A percentile compares a stretch with the other conserved stretches of the same genome.
Evolutionary conservation across 805 yeast species (phyloP).

Genomic region (Candida taoyuanica): DNA sequence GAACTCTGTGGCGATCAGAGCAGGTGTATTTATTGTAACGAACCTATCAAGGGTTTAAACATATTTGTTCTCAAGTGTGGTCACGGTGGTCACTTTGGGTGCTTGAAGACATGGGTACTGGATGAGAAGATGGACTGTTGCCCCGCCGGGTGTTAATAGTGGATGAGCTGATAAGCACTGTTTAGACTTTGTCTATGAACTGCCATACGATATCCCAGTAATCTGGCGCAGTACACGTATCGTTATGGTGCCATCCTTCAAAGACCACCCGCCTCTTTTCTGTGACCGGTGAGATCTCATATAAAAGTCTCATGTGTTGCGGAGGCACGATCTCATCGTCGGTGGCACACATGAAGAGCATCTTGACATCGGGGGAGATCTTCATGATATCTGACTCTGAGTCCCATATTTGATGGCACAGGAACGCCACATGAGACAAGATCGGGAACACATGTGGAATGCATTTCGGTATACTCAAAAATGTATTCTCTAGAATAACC

Average conservation of each 20-base stretch:
- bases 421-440: slow-evolving; percentile 45
- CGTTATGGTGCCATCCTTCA: slow-evolving; percentile 71
- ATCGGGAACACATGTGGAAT: slow-evolving; percentile 72
- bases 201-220: slow-evolving; percentile 71
- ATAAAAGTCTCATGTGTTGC: slow-evolving; percentile 62
- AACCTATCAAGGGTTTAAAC: slow-evolving; percentile 68
- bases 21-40: slow-evolving; percentile 67
- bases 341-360: slow-evolving; percentile 66
- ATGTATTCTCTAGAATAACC: slow-evolving; percentile 81
- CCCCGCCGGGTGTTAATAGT: slow-evolving; percentile 58
- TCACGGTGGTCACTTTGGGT: slow-evolving; percentile 79
- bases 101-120: slow-evolving; percentile 74
- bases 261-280: slow-evolving; percentile 52
- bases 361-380: slow-evolving; percentile 53
- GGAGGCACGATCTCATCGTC: slow-evolving; percentile 94
- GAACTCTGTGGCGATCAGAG: slow-evolving; percentile 52
- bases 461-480: slow-evolving; percentile 66
- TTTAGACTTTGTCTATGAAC: slow-evolving; percentile 38
- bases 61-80: slow-evolving; percentile 69
- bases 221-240: slow-evolving; percentile 66
- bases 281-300: slow-evolving; percentile 43
- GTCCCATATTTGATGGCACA: slow-evolving; percentile 83
- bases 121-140: slow-evolving; percentile 63
- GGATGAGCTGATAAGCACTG: too few relatives aligned
- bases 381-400: slow-evolving; percentile 55